Evolutionary conservation across 495 filamentous ascomycete genomes (phyloP), one percentile per base, ranked within the genome.

Genomic region (Neurospora sp.): DNA sequence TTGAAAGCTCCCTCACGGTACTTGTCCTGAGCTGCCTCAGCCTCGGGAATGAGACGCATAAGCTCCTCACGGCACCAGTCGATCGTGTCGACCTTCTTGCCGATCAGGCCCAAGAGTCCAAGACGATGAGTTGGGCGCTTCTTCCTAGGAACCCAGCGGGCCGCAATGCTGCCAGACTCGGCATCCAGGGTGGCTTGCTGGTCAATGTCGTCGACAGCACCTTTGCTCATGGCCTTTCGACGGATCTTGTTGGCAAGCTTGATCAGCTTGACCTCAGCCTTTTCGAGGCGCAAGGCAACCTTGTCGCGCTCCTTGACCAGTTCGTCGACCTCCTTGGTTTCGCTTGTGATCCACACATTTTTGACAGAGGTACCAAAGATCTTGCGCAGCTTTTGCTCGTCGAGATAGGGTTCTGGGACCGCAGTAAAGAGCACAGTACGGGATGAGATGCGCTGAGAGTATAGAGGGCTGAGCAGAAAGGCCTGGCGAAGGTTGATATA

Each of bases 401-500:
- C 86, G 41, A 95, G 84, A 74, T 94, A 96, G 8, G 88, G 82
- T 44, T 86, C 75, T 6, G 96, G 94, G 22, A 99, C 94, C 10
- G 92, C 91, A 37, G 93, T 90, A 81, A 97, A 97, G 16, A 99
- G 89, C 7, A 99, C 93, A 40, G 95, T 98, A 73, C 94, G 89
- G 4, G 96, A 96, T 3, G 96, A 98, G 73, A 98, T 90, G 75
- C 95, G 93, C 76, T 89, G 92, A 69, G 94, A 88, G 81, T 97
- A 95, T 38, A 93, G 85, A 18, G 94, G 95, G 44, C 94, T 94
- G 72, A 97, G 86, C 69, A 96, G 85, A 83, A 97, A 97, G 1
- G 96, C 96, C 85, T 99, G 96, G 75, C 95, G 93, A 72, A 98
- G 81, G 81, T 97, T 98, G 87, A 97, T 92, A 81, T 92, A 97